A percentile compares a stretch with the other conserved stretches of the same genome.
These are phyloP conservation scores for Aspergillus niger DNA, from an alignment of 2,329 filamentous ascomycete genomes.

Conservation along the genomic window DNA sequence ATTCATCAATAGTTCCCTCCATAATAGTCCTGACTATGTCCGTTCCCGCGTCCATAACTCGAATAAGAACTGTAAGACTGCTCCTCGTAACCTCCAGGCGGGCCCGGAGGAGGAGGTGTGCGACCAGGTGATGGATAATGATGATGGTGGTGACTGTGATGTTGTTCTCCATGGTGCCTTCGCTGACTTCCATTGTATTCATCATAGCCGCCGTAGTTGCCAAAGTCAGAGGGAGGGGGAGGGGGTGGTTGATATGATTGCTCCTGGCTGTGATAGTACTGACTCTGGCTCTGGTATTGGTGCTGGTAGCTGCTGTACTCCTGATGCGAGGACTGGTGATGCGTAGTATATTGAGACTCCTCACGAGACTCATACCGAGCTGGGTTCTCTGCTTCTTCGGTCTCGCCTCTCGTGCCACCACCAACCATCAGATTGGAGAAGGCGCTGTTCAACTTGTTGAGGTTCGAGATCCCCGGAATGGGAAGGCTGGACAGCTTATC, in stretches of 20 bases:
- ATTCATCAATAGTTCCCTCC: constrained; percentile 10
- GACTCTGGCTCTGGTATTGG: constrained; percentile 1
- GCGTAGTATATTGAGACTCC: constrained; percentile 10
- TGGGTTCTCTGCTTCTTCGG: not conserved
- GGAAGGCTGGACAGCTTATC: constrained; percentile 36
- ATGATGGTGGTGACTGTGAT: not conserved
- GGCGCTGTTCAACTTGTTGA: constrained; percentile 37
- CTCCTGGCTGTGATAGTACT: constrained; percentile 10
- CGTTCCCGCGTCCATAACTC: constrained; percentile 8
- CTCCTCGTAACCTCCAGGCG: constrained; percentile 9
- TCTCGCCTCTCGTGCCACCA: constrained; percentile 25
- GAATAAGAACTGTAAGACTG: constrained; percentile 2
- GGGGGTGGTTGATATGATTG: not conserved
- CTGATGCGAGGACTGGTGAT: constrained; percentile 9
- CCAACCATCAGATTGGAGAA: constrained; percentile 34
- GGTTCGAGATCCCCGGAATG: constrained; percentile 42
- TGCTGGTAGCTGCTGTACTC: constrained; percentile 1
- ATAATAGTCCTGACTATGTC: constrained; percentile 8
- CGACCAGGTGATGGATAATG: constrained; percentile 2
- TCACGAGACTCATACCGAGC: constrained; percentile 12
- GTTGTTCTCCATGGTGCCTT: constrained; percentile 8
- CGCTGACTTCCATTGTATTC: not conserved
- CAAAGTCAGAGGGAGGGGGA: not conserved
- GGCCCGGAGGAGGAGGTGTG: constrained; percentile 2
- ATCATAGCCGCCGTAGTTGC: not conserved